Conservation (phyloP, 2,329 filamentous ascomycete species). For the Leptographium procerum region DNA sequence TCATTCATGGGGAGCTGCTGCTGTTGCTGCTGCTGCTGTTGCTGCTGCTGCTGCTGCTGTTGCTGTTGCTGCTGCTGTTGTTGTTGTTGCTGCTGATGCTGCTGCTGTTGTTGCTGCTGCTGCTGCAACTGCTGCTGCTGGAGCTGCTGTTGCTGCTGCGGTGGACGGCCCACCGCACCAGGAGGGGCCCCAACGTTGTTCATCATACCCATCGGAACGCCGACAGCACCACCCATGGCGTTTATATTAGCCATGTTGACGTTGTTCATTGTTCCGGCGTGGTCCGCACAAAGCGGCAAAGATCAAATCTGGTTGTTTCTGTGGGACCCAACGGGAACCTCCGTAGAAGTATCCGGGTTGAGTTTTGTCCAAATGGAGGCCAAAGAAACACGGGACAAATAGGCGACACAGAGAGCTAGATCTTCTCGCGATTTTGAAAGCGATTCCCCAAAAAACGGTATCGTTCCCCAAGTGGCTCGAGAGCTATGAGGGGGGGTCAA, state of each 20-base stretch:
- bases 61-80: conserved; percentile 17
- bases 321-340: background rate
- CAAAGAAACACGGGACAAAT: too few species aligned
- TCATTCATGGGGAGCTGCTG: conserved; percentile 32
- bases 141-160: conserved; percentile 7
- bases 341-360: background rate
- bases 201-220: conserved; percentile 55
- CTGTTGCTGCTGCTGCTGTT: conserved; percentile 4
- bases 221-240: conserved; percentile 56
- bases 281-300: background rate
- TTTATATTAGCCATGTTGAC: conserved; percentile 59
- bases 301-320: background rate
- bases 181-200: conserved; percentile 38
- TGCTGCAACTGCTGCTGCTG: conserved; percentile 3
- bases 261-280: conserved; percentile 45
- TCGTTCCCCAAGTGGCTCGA: background rate
- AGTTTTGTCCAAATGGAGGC: background rate
- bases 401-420: background rate
- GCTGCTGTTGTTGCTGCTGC: conserved; percentile 6
- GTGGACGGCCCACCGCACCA: conserved; percentile 18
- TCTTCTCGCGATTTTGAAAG: background rate
- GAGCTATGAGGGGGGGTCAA: background rate
- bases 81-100: conserved; percentile 16
- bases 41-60: conserved; percentile 7
- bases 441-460: background rate